phyloP scores from a whole-genome alignment of 176 grass and related monocot genomes.

The Miscanthus lutarioriparius region DNA sequence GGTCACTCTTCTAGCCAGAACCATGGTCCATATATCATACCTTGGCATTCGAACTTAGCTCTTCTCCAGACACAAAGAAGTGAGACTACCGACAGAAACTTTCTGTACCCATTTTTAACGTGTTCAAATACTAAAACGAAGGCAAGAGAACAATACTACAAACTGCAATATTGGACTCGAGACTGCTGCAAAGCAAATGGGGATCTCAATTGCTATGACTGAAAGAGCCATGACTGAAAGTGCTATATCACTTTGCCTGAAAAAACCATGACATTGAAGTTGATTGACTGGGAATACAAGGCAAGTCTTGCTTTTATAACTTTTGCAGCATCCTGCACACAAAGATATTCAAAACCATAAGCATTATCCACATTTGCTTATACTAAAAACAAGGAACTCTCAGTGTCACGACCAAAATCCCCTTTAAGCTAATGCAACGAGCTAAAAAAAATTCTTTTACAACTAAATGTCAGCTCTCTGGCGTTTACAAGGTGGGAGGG shows the following conservation, averaged over 20 bases:
- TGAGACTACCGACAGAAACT: background rate
- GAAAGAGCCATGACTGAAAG: background rate
- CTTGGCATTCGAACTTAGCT: background rate
- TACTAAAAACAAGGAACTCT: background rate
- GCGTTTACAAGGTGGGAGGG: background rate
- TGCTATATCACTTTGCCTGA: slow-evolving; percentile 37
- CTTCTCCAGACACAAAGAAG: background rate
- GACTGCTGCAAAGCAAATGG: background rate
- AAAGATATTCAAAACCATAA: slow-evolving; percentile 20
- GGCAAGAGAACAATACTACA: background rate
- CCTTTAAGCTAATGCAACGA: background rate
- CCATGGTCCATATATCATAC: too few relatives aligned
- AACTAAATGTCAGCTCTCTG: background rate
- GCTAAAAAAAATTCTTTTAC: background rate
- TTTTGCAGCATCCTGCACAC: slow-evolving; percentile 59
- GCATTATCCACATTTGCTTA: background rate
- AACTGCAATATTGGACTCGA: background rate
- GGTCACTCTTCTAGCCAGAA: too few relatives aligned
- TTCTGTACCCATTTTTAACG: background rate
- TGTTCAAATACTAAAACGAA: background rate
- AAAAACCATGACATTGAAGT: slow-evolving; percentile 88
- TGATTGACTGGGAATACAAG: slow-evolving; percentile 57
- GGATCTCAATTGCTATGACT: background rate
- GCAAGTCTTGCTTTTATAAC: slow-evolving; percentile 61
- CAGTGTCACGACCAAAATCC: background rate